Base-by-base conservation (phyloP, 306 rosid species). In the Chamaecrista fasciculata region DNA sequence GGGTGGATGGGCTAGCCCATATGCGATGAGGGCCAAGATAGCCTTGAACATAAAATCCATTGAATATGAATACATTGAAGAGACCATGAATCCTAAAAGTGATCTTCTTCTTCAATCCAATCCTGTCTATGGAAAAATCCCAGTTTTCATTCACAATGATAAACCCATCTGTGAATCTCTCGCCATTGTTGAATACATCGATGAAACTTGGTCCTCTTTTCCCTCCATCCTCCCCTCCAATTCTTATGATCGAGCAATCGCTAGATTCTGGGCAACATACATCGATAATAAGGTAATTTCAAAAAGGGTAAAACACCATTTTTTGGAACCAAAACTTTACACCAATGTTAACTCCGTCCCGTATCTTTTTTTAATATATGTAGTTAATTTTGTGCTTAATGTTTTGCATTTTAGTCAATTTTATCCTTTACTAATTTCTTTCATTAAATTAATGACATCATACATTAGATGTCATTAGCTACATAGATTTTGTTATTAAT, bases 101-200 rank as follows among this genome's bases (percentile, higher is more conserved):
- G 79, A 69, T 33, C 78, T 85, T 44, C 86, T 88, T 61, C 89
- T 85, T 64, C 73, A 79, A 48, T 83, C 86, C 23, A 88, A 88
- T 66, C 91, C 89, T 0, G 81, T 88, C 1, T 63, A 79, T 71
- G 83, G 83, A 82, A 88, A 88, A 77, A 63, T 85, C 75, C 91
- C 87, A 1, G 61, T n/a, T n/a, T n/a, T n/a, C n/a, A n/a, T n/a
- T n/a, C n/a, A n/a, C n/a, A n/a, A n/a, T n/a, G n/a, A n/a, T 23
- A 83, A 71, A 58, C 49, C 81, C 62, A 19, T 88, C 0, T 85
- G 78, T 42, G 95, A 88, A 63, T 88, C 95, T 60, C 57, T 44
- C n/a, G 63, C 81, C 67, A 83, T 88, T 59, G 82, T 88, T 33
- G 55, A 88, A 11, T 85, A 88, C 61, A 72, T 88, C 26, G 86